These are phyloP conservation scores for Santalum album DNA, from an alignment of 164 flowering plant species.

Conservation along the genomic window DNA sequence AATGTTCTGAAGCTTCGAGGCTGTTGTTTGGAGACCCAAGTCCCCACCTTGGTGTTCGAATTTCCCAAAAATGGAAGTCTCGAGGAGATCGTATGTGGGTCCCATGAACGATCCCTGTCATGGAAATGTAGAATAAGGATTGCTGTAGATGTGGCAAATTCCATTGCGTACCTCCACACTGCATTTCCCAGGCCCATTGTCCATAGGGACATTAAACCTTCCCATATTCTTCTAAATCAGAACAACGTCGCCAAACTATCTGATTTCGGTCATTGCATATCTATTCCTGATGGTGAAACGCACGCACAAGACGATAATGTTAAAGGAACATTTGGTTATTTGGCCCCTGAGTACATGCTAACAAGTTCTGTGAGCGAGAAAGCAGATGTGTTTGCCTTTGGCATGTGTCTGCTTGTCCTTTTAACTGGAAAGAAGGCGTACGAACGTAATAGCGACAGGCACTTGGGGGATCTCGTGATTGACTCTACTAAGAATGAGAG, in stretches of 20 bases:
- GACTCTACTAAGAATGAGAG: neutral
- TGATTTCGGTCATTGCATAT: neutral
- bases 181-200: neutral
- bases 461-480: neutral
- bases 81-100: neutral
- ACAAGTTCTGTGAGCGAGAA: neutral
- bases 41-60: neutral
- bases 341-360: neutral
- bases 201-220: neutral
- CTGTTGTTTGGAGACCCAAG: neutral
- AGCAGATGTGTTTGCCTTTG: neutral
- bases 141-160: neutral
- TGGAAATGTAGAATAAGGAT: neutral
- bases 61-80: neutral
- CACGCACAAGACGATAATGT: neutral
- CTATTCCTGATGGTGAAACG: neutral
- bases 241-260: neutral
- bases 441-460: too few relatives aligned
- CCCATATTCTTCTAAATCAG: neutral
- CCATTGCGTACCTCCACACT: neutral
- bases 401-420: neutral
- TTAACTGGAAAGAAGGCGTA: too few relatives aligned
- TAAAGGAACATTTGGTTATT: neutral
- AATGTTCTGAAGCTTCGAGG: neutral
- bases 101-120: neutral